Evolutionary conservation across 2,329 filamentous ascomycete species (phyloP), one percentile per base, ranked within the genome.

Genomic region (Periconia sp.): DNA sequence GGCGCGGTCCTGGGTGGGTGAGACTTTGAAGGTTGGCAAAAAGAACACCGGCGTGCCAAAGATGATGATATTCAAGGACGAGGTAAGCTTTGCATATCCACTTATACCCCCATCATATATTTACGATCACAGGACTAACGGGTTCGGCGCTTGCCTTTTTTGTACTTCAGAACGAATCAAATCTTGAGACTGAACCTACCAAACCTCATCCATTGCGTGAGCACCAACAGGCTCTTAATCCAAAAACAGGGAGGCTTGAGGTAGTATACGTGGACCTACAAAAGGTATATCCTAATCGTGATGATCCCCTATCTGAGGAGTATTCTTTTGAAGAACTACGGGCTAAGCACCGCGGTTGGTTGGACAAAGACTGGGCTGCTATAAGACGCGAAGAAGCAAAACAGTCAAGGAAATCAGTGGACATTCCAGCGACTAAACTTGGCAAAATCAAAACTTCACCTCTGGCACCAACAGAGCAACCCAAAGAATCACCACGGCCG

Each of bases 11-110:
- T 97, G 92, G 94, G 89, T 81, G 11, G 94, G 94, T 23, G 92
- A 97, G 78, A 97, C 90, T 41, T 76, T 99, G 63, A 91, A 93
- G 74, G 89, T 86, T 2, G 91, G 90, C 41, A 93, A 91, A 65
- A 94, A 91, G 78, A 90, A 91, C 77, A 85, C 81, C 42, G 85
- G 82, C 31, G 83, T 82, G 50, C 82, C 87, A 50, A 97, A 97
- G 81, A 89, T 99, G 86, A 81, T 88, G 69, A 85, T 99, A 44
- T 99, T 97, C 81, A 93, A 90, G 81, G 94, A 99, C 81, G 81
- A 89, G 89, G 94, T 99, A 88, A 88, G 91, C 82, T 72, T 40
- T 58, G 37, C 54, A 37, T 14, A 3, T 40, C 53, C 60, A 55
- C 55, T 45, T 53, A 50, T 57, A 50, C 41, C 65, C 82, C 82